A percentile compares a stretch with the other conserved stretches of the same genome.
Evolutionary conservation across 2,329 filamentous ascomycete species (phyloP).

Genomic region (Parastagonospora nodorum): DNA sequence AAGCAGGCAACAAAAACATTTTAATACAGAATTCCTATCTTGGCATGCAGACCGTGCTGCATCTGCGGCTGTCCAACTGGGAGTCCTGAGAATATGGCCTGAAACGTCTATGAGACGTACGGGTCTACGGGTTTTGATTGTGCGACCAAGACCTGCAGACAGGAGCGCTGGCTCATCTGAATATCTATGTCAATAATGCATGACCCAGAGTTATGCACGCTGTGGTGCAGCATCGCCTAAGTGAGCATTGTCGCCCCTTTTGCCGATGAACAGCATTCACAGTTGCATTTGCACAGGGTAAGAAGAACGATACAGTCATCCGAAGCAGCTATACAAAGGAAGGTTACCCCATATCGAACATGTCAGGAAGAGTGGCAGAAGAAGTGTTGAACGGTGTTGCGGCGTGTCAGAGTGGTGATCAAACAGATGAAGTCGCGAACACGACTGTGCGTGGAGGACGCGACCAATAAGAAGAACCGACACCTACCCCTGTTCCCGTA

Average conservation of each 20-base stretch:
- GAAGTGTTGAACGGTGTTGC: background rate
- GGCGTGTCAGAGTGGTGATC: background rate
- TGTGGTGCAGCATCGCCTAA: background rate
- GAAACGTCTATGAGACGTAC: constrained; percentile 43
- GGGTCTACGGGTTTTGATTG: constrained; percentile 12
- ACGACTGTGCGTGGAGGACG: background rate
- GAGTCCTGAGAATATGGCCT: constrained; percentile 19
- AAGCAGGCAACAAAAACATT: constrained; percentile 6
- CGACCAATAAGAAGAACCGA: constrained; percentile 4
- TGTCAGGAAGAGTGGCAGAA: background rate
- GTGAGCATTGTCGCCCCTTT: background rate
- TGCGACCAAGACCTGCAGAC: constrained; percentile 1
- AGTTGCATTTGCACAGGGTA: background rate
- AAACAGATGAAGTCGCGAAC: constrained; percentile 5
- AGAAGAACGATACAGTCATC: background rate
- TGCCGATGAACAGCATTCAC: background rate
- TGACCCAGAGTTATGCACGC: background rate
- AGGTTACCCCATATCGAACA: background rate
- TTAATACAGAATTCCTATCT: constrained; percentile 3
- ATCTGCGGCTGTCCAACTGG: constrained; percentile 8
- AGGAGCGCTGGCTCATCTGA: background rate
- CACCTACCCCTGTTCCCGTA: constrained; percentile 8
- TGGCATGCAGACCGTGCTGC: background rate
- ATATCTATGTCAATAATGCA: too few relatives aligned
- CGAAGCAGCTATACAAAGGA: background rate